Base-by-base conservation (phyloP, 805 yeast species). In the Ogataea zsoltii region DNA sequence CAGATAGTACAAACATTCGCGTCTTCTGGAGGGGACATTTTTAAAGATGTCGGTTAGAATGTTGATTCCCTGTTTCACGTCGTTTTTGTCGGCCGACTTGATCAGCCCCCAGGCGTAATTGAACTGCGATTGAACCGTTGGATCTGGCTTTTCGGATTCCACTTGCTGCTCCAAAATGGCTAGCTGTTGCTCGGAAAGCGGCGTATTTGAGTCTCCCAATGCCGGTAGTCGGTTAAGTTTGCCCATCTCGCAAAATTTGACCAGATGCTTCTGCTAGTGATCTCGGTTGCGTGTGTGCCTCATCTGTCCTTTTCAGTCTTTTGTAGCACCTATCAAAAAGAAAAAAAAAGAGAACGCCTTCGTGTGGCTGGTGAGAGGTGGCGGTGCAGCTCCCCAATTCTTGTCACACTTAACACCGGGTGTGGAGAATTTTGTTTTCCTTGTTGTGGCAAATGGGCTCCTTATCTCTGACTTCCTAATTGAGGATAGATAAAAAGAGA, bases 71-170 rank as follows among this genome's bases (percentile, higher is more conserved):
- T 84, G 74, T 55, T 85, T 75, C 60, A 88, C 95, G 50, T 87
- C 85, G 32, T 72, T 75, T 17, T 73, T 71, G 40, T 75, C 72
- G 41, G 66, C 61, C 2, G 96, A 82, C 63, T 89, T 91, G 51
- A 95, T 79, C 41, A 94, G 71, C 3, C 95, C 99, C 99, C 99
- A 94, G 0, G 97, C 96, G 57, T 87, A 88, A 66, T 95, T 94
- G 75, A 94, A 94, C 46, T 82, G 79, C 2, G 97, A 84, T 64
- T 90, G 97, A 0, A 87, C 76, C 0, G 91, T 75, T 0, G 88
- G 90, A 32, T 76, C 71, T 4, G 94, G 96, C 26, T 86, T 83
- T 62, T 94, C 98, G 1, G 84, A 72, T 21, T 81, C 78, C 33
- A 88, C 89, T 58, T 89, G 96, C 55, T 82, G 77, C 51, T 80